Evolutionary conservation across 768 basidiomycete genomes (phyloP), one percentile per base, ranked within the genome.

Genomic region (Termitomyces heimii): DNA sequence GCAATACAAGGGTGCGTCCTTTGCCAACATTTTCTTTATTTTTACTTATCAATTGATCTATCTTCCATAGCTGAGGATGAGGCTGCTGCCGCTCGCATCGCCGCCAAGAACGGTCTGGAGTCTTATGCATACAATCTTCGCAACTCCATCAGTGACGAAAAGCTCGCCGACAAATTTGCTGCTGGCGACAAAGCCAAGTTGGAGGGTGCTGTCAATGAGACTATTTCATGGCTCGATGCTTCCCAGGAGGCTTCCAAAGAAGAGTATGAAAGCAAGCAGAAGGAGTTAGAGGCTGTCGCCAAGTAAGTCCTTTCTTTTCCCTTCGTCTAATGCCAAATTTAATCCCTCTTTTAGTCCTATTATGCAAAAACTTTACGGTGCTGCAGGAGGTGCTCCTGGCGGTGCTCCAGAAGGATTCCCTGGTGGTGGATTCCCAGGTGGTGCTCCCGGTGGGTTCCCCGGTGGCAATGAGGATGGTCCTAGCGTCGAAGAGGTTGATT

Each of bases 101-200:
- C 80, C 39, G 66, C 94, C 65, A 96, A 96, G 87, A 98, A 98
- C 75, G 84, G 78, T 45, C 83, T 98, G 67, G 95, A 98, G 75
- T 93, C 92, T 0, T 98, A 95, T 71, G 71, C 94, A 6, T 98
- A 96, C 84, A 95, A 94, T 77, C 86, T 98, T 56, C 89, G 93
- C 63, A 92, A 95, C 78, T 89, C 93, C 22, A 71, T 96, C 57
- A 81, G 70, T 57, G 92, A 94, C 70, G 91, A 92, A 69, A 87
- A 93, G 72, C 83, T 96, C 55, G 82, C 89, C 43, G 82, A 79
- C 79, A 96, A 95, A 75, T 89, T 97, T 70, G 90, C 96, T 1
- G 63, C 89, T 13, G 84, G 78, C 18, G 93, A 94, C 82, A 93
- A 94, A 81, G 63, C 80, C 63, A 91, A 92, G 73, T 84, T 95